phyloP scores from a whole-genome alignment of 305 asterid species.

The Petunia hybrid region DNA sequence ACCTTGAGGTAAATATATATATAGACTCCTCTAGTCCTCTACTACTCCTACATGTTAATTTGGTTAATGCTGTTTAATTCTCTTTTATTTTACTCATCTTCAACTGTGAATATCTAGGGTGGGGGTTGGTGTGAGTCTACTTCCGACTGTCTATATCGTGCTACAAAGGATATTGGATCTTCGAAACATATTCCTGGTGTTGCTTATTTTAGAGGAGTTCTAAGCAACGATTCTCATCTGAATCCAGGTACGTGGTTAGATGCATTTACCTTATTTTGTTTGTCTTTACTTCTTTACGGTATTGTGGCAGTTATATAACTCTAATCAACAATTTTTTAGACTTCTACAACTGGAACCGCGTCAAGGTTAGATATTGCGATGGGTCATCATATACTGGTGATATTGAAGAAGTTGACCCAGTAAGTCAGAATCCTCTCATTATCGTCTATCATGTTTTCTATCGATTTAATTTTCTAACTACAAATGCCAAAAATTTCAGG shows the following conservation, averaged over 20 bases:
- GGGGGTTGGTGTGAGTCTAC: constrained; percentile 24
- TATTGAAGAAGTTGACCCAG: constrained; percentile 22
- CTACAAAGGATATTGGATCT: background rate
- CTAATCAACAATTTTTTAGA: constrained; percentile 35
- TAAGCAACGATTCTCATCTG: background rate
- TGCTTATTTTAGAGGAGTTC: constrained; percentile 6
- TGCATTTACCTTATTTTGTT: background rate
- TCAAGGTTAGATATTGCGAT: constrained; percentile 49
- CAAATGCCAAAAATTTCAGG: constrained; percentile 38
- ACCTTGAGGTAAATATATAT: constrained; percentile 46
- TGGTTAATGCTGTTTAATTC: no score
- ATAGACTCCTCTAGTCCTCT: no score
- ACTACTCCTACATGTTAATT: no score
- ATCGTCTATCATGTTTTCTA: background rate
- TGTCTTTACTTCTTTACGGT: background rate
- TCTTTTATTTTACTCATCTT: constrained; percentile 25
- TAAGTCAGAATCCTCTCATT: background rate
- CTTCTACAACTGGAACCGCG: constrained; percentile 52
- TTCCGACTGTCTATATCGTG: background rate
- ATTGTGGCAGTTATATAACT: background rate
- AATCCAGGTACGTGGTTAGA: background rate
- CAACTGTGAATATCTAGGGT: background rate
- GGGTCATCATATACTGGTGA: constrained; percentile 52
- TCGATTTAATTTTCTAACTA: background rate
- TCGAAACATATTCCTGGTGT: background rate